phyloP scores from a whole-genome alignment of 352 stramenopile species.

The Pythium scleroteichum region DNA sequence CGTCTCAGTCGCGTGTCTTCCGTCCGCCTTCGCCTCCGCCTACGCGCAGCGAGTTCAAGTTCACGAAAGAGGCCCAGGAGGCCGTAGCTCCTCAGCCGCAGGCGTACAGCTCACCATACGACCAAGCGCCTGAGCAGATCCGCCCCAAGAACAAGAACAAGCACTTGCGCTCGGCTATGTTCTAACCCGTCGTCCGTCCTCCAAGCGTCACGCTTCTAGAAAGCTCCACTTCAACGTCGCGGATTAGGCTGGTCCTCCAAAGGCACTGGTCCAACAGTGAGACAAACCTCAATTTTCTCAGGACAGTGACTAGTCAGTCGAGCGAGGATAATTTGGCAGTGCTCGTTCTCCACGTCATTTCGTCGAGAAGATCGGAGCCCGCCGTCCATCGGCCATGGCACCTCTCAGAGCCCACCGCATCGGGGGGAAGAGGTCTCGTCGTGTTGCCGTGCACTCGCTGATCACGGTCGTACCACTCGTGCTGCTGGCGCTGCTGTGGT shows the following conservation, averaged over 20 bases:
- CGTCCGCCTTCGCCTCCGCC: constrained; percentile 61
- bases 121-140: constrained; percentile 48
- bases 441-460: not conserved
- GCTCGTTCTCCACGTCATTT: constrained; percentile 11
- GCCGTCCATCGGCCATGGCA: too few relatives aligned
- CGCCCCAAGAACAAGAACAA: constrained; percentile 44
- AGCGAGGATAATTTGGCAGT: not conserved
- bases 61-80: constrained; percentile 63
- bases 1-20: constrained; percentile 47
- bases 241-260: not conserved
- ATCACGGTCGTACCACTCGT: constrained; percentile 7
- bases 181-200: constrained; percentile 3
- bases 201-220: not conserved
- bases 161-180: constrained; percentile 18
- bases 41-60: constrained; percentile 72
- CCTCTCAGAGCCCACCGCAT: too few relatives aligned
- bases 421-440: not conserved
- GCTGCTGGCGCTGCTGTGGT: constrained; percentile 19
- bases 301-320: constrained; percentile 19
- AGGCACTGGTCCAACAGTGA: constrained; percentile 1
- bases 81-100: constrained; percentile 31
- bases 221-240: too few relatives aligned
- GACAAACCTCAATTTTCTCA: not conserved
- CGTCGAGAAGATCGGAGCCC: not conserved
- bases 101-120: constrained; percentile 72